phyloP scores from a whole-genome alignment of 176 grass and related monocot species.

The Phyllostachys edulis region DNA sequence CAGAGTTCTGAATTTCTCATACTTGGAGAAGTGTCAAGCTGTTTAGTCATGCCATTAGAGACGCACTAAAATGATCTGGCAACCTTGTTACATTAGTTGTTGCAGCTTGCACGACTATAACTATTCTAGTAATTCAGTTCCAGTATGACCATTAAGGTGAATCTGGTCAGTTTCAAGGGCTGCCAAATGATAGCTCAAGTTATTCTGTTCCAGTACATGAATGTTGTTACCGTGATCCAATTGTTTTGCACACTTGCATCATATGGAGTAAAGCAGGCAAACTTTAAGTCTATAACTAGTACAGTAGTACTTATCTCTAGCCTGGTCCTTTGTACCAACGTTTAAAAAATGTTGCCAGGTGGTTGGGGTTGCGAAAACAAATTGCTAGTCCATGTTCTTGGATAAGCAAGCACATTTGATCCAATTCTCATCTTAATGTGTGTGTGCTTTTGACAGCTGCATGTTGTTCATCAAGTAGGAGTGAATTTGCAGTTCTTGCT shows the following conservation, averaged over 20 bases:
- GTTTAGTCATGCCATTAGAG: not conserved
- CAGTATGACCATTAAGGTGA: not conserved
- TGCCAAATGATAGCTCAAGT: constrained; percentile 21
- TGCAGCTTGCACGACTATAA: not conserved
- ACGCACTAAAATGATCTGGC: constrained; percentile 1
- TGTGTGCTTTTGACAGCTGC: constrained; percentile 50
- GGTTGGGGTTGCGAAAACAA: not conserved
- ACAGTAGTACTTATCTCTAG: not conserved
- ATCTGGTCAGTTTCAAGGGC: not conserved
- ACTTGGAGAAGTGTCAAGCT: not conserved
- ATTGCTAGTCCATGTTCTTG: not conserved
- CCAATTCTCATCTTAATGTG: constrained; percentile 6
- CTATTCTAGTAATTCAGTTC: not conserved
- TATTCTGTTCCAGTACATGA: not conserved
- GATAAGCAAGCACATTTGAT: constrained; percentile 13
- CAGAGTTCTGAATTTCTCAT: not conserved
- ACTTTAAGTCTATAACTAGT: not conserved
- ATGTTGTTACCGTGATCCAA: not conserved
- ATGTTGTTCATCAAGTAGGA: constrained; percentile 49
- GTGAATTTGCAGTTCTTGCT: constrained; percentile 69
- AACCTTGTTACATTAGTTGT: not conserved
- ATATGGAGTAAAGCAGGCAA: not conserved
- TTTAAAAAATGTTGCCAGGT: not conserved
- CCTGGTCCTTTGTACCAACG: not conserved
- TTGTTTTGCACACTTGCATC: not conserved